phyloP scores from a whole-genome alignment of 2,329 filamentous ascomycete genomes.

The Pezicula rhizophila region DNA sequence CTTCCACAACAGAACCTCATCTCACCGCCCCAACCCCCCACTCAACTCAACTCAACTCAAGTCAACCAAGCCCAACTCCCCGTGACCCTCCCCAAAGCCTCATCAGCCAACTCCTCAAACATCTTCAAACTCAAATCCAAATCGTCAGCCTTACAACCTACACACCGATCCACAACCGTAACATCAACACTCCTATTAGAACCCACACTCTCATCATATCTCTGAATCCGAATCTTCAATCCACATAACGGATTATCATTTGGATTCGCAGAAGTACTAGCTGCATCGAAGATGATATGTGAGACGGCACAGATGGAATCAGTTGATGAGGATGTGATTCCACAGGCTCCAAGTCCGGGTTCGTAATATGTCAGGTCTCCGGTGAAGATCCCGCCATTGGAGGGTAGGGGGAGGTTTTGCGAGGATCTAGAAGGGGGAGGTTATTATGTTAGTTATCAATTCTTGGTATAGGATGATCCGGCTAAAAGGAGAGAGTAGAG shows the following conservation, averaged over 20 bases:
- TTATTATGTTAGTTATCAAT: slow-evolving; percentile 7
- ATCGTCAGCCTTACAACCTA: slow-evolving; percentile 33
- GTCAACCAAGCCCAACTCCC: slow-evolving; percentile 31
- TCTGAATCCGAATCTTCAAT: slow-evolving; percentile 54
- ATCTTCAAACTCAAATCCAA: slow-evolving; percentile 36
- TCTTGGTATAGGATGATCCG: background rate
- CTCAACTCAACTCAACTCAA: slow-evolving; percentile 3
- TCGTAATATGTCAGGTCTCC: slow-evolving; percentile 68
- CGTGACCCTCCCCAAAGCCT: slow-evolving; percentile 34
- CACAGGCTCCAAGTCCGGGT: slow-evolving; percentile 64
- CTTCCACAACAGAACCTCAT: too few relatives aligned
- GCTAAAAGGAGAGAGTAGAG: too few relatives aligned
- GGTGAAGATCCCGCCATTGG: slow-evolving; percentile 43
- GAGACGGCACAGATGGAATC: slow-evolving; percentile 64
- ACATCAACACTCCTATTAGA: slow-evolving; percentile 53
- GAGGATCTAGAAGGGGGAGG: slow-evolving; percentile 3
- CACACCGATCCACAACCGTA: slow-evolving; percentile 58
- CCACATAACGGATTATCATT: slow-evolving; percentile 66
- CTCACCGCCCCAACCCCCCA: too few relatives aligned
- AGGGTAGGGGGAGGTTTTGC: slow-evolving; percentile 44
- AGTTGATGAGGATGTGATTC: slow-evolving; percentile 42
- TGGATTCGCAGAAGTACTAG: slow-evolving; percentile 42
- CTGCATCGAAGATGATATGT: slow-evolving; percentile 59
- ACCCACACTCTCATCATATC: slow-evolving; percentile 39
- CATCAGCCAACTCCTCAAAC: slow-evolving; percentile 39